A percentile compares a stretch with the other conserved stretches of the same genome.
phyloP scores from a whole-genome alignment of 2,329 filamentous ascomycete species.

The Cladosporium sp. region DNA sequence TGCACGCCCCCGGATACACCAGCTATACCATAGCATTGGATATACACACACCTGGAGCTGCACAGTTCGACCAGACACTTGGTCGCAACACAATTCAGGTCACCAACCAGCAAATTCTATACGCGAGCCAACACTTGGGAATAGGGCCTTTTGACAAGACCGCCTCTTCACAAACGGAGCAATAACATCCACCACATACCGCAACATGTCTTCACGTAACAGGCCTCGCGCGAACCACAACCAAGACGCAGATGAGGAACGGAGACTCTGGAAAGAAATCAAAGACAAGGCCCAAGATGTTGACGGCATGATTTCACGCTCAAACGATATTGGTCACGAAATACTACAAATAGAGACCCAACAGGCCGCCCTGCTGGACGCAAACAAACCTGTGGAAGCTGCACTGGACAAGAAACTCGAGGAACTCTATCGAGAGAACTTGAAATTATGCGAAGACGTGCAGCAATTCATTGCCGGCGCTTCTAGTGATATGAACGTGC shows the following conservation, averaged over 20 bases:
- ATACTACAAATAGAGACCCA: conserved; percentile 33
- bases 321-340: conserved; percentile 32
- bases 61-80: no score
- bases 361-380: conserved; percentile 29
- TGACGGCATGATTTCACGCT: conserved; percentile 38
- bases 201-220: conserved; percentile 42
- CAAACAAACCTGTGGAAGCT: conserved; percentile 26
- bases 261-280: conserved; percentile 46
- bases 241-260: conserved; percentile 48
- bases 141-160: no score
- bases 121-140: no score
- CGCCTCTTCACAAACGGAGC: background rate
- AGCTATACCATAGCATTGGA: no score
- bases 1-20: no score
- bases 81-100: no score
- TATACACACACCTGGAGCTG: no score
- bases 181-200: background rate
- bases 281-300: conserved; percentile 41
- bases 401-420: conserved; percentile 44
- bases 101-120: no score
- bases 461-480: conserved; percentile 40
- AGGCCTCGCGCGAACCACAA: conserved; percentile 40
- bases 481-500: conserved; percentile 37
- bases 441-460: conserved; percentile 44
- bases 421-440: conserved; percentile 43